These are phyloP conservation scores for Cladorrhinum sp. DNA, from an alignment of 2,329 filamentous ascomycete species.

Conservation along the genomic window DNA sequence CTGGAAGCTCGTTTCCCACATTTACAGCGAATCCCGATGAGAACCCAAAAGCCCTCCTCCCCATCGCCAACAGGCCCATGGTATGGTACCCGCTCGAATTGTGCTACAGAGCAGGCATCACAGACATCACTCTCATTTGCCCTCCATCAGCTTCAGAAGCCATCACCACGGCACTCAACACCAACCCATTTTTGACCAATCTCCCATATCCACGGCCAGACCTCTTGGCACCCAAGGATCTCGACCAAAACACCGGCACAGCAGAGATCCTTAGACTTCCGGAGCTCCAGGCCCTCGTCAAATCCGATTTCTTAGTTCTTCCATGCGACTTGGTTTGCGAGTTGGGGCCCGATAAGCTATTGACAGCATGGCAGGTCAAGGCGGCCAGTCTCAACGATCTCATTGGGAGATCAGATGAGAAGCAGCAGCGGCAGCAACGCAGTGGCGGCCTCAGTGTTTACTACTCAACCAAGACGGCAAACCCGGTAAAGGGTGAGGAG, in stretches of 20 bases:
- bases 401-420: constrained; percentile 32
- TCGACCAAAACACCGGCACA: constrained; percentile 83
- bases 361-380: constrained; percentile 91
- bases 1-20: constrained; percentile 76
- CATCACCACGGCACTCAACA: constrained; percentile 68
- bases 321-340: constrained; percentile 95
- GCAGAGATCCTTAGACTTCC: constrained; percentile 82
- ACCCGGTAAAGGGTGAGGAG: constrained; percentile 81
- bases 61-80: constrained; percentile 83
- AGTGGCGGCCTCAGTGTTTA: constrained; percentile 85
- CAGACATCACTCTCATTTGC: constrained; percentile 61
- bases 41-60: constrained; percentile 76
- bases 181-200: constrained; percentile 72
- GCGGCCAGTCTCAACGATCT: constrained; percentile 66
- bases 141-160: constrained; percentile 64
- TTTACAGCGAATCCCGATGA: constrained; percentile 79
- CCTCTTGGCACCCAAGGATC: constrained; percentile 69
- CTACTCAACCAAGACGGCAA: constrained; percentile 79
- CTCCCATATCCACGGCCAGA: constrained; percentile 71
- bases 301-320: constrained; percentile 81
- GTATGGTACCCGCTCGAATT: constrained; percentile 87
- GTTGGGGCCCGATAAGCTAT: constrained; percentile 73
- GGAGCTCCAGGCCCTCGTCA: constrained; percentile 75
- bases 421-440: constrained; percentile 40
- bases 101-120: constrained; percentile 77